Evolutionary conservation across 2,329 filamentous ascomycete genomes (phyloP).

Genomic region (Penicillium sp.): DNA sequence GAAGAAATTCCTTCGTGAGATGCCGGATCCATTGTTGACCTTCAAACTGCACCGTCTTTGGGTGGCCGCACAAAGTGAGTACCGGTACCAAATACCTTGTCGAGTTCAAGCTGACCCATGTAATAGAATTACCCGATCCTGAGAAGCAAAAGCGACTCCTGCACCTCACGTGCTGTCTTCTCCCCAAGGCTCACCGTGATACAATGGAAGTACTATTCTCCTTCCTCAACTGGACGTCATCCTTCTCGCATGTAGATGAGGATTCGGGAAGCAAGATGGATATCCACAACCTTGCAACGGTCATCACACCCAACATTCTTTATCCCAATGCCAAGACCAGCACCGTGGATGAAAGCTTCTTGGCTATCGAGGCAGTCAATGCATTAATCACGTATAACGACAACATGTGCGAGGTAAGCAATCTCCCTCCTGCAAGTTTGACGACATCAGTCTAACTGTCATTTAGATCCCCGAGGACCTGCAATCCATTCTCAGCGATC

Average conservation of each 20-base stretch:
- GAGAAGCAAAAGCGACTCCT: slow-evolving; percentile 81
- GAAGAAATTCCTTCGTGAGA: slow-evolving; percentile 91
- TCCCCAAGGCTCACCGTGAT: slow-evolving; percentile 90
- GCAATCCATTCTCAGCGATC: slow-evolving; percentile 80
- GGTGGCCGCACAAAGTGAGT: slow-evolving; percentile 78
- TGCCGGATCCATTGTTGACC: slow-evolving; percentile 91
- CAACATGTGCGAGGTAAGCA: slow-evolving; percentile 90
- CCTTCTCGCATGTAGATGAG: slow-evolving; percentile 95
- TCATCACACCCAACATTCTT: slow-evolving; percentile 94
- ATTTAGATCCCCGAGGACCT: slow-evolving; percentile 87
- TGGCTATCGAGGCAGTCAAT: slow-evolving; percentile 90
- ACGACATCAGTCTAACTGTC: slow-evolving; percentile 2
- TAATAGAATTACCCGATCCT: slow-evolving; percentile 70
- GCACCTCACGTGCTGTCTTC: slow-evolving; percentile 85
- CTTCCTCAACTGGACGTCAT: slow-evolving; percentile 96
- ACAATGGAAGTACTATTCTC: slow-evolving; percentile 92
- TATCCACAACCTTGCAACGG: slow-evolving; percentile 92
- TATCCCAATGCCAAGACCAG: slow-evolving; percentile 69
- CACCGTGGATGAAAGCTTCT: slow-evolving; percentile 84
- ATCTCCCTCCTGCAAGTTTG: background rate
- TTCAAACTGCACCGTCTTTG: slow-evolving; percentile 92
- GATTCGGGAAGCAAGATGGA: slow-evolving; percentile 99
- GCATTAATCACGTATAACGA: slow-evolving; percentile 91
- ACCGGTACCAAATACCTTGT: slow-evolving; percentile 2
- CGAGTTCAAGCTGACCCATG: slow-evolving; percentile 8